These are phyloP conservation scores for Sporisorium reilianum DNA, from an alignment of 1,284 basidiomycete genomes.

Conservation along the genomic window DNA sequence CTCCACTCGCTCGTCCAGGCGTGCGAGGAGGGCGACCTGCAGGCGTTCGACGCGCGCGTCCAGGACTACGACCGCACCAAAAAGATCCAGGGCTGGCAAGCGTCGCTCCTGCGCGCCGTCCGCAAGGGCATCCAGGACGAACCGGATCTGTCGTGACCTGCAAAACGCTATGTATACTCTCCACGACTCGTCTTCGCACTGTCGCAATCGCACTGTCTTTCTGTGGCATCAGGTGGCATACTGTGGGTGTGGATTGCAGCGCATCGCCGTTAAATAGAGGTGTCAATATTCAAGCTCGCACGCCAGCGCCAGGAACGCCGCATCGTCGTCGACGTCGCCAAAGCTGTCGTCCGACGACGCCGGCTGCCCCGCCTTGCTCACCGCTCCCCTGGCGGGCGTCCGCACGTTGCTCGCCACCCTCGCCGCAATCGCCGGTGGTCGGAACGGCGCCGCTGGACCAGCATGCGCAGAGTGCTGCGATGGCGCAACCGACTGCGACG, in stretches of 20 bases:
- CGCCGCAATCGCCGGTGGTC: conserved; percentile 29
- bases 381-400: conserved; percentile 7
- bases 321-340: conserved; percentile 43
- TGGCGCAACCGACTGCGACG: conserved; percentile 11
- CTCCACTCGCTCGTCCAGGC: conserved; percentile 64
- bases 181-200: background rate
- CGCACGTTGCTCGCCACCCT: background rate
- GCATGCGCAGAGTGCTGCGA: background rate
- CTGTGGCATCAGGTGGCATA: too few species aligned
- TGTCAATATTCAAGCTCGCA: conserved; percentile 45
- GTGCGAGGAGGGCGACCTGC: conserved; percentile 63
- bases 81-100: conserved; percentile 65
- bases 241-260: too few species aligned
- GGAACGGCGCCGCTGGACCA: conserved; percentile 38
- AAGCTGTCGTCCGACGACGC: conserved; percentile 49
- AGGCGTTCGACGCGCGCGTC: conserved; percentile 59
- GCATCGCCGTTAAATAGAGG: too few species aligned
- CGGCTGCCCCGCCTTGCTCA: background rate
- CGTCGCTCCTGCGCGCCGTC: conserved; percentile 59
- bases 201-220: background rate
- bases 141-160: conserved; percentile 62
- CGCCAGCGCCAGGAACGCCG: conserved; percentile 39
- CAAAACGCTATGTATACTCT: background rate
- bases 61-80: conserved; percentile 67
- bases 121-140: conserved; percentile 65